These are phyloP conservation scores for Pythium vanterpoolii DNA, from an alignment of 352 stramenopile species.

Conservation along the genomic window DNA sequence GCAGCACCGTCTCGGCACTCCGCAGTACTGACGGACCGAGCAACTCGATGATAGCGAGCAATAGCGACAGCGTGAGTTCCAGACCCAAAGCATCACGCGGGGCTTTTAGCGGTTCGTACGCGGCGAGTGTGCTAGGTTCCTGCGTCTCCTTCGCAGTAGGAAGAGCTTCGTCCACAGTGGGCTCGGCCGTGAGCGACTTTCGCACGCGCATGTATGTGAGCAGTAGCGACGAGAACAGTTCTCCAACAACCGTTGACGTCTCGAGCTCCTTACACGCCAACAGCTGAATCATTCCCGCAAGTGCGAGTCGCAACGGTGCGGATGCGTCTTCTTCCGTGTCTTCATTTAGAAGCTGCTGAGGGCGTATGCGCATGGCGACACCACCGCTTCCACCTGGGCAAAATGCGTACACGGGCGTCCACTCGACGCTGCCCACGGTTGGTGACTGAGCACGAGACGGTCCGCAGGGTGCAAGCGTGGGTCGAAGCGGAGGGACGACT, in stretches of 20 bases:
- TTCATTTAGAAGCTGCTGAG: not conserved
- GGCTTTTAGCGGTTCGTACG: constrained; percentile 22
- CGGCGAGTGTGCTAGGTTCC: constrained; percentile 3
- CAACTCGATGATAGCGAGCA: constrained; percentile 69
- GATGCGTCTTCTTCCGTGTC: constrained; percentile 19
- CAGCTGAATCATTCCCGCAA: constrained; percentile 50
- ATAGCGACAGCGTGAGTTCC: constrained; percentile 57
- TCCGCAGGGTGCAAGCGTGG: constrained; percentile 17
- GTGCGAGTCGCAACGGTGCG: constrained; percentile 31
- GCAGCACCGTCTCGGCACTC: constrained; percentile 57
- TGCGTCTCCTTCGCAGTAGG: not conserved
- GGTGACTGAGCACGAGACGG: not conserved
- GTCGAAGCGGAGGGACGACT: constrained; percentile 35
- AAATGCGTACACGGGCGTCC: constrained; percentile 49
- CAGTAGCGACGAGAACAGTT: constrained; percentile 74
- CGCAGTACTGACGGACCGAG: constrained; percentile 72
- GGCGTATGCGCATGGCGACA: constrained; percentile 34
- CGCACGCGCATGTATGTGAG: constrained; percentile 75
- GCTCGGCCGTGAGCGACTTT: constrained; percentile 14
- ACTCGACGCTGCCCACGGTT: constrained; percentile 7
- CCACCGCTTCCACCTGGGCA: constrained; percentile 58
- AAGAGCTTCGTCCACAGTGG: not conserved
- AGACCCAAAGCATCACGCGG: constrained; percentile 35
- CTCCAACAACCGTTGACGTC: constrained; percentile 54
- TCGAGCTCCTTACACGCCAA: constrained; percentile 65